phyloP scores from a whole-genome alignment of 176 grass and related monocot species.

The Coix lacrymajobi region DNA sequence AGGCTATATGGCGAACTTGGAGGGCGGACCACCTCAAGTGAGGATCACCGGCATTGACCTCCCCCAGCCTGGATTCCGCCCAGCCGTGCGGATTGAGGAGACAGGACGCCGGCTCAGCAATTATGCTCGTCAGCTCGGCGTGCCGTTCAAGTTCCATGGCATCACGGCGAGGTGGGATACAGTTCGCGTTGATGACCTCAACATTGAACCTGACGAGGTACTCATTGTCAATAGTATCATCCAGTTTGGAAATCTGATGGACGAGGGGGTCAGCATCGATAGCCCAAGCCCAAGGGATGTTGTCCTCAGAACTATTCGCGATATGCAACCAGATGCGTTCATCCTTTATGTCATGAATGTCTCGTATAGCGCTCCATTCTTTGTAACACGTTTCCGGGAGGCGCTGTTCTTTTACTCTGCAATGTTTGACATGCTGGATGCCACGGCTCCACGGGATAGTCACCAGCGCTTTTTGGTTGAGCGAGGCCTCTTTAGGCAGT shows the following conservation, averaged over 20 bases:
- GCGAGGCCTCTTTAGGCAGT: neutral
- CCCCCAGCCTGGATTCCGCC: conserved; percentile 46
- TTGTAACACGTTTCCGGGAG: conserved; percentile 34
- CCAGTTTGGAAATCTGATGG: conserved; percentile 30
- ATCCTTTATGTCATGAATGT: conserved; percentile 34
- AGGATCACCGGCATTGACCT: conserved; percentile 41
- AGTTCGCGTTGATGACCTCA: neutral
- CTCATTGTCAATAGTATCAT: conserved; percentile 30
- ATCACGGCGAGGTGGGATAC: conserved; percentile 36
- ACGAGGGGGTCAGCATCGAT: conserved; percentile 4
- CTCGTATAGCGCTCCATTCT: conserved; percentile 21
- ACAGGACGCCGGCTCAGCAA: conserved; percentile 31
- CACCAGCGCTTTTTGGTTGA: neutral
- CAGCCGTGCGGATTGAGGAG: conserved; percentile 25
- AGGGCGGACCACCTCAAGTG: conserved; percentile 42
- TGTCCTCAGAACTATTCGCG: conserved; percentile 24
- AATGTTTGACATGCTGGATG: conserved; percentile 33
- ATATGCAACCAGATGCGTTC: conserved; percentile 34
- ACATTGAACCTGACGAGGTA: conserved; percentile 25
- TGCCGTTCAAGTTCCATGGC: conserved; percentile 32
- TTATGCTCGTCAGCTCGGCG: conserved; percentile 3
- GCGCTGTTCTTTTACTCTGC: conserved; percentile 30
- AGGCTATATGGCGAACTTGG: neutral
- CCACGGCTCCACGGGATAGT: neutral
- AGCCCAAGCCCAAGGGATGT: conserved; percentile 23